Evolutionary conservation across 2,329 filamentous ascomycete species (phyloP), one percentile per base, ranked within the genome.

Genomic region (Fusarium sp.): DNA sequence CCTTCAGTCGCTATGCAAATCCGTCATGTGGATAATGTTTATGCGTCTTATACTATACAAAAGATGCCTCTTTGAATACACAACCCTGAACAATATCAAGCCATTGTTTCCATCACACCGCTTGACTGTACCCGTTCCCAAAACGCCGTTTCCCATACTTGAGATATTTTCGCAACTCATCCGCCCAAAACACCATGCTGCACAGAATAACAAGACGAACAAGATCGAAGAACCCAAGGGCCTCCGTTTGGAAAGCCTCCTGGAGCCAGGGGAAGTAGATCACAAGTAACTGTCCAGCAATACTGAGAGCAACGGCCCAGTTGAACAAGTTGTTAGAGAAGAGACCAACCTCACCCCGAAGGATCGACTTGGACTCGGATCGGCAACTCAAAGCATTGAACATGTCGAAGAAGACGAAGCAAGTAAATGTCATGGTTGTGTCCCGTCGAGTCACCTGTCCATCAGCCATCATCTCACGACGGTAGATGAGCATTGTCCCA

Each of bases 361-460:
- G 86, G 7, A 99, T 85, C 13, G 93, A 97, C 79, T 98, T 98
- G 67, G 88, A 90, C 77, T 97, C 94, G 10, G 92, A 97, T 49
- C 96, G 93, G 81, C 96, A 99, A 18, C 93, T 91, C 23, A 99
- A 85, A 3, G 96, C 96, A 80, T 99, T 98, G 85, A 98, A 98
- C 96, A 99, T 99, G 84, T 99, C 96, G 80, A 98, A 99, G 56
- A 99, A 88, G 46, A 99, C 96, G 77, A 99, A 99, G 81, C 94
- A 97, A 8, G 96, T 99, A 78, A 99, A 99, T 0, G 96, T 98
- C 92, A 99, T 98, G 69, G 96, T 99, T 3, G 96, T 99, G 81
- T 99, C 96, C 73, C 97, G 93, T 51, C 93, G 93, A 2, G 91
- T 97, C 62, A 98, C 92, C 62, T 90, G 84, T 58, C 93, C 90